These are phyloP conservation scores for Parathielavia appendiculata DNA, from an alignment of 495 filamentous ascomycete species.

Conservation along the genomic window DNA sequence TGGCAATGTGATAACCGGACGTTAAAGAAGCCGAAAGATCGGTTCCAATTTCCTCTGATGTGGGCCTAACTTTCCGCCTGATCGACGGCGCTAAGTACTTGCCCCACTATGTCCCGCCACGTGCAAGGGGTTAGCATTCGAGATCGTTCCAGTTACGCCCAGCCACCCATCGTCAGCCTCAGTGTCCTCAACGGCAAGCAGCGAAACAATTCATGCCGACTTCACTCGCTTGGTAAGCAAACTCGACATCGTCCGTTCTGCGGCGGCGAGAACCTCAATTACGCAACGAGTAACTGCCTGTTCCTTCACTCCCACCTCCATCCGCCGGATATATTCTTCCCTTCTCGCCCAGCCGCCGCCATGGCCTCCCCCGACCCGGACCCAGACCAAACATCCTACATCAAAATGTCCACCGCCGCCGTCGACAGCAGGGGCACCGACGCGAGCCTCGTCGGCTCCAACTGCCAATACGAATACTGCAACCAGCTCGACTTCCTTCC, in stretches of 20 bases:
- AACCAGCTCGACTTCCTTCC: slow-evolving; percentile 94
- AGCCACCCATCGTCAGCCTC: background rate
- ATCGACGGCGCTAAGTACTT: too few relatives aligned
- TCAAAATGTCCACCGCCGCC: slow-evolving; percentile 45
- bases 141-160: slow-evolving; percentile 20
- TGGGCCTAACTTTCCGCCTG: too few relatives aligned
- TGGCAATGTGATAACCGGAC: too few relatives aligned
- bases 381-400: slow-evolving; percentile 42
- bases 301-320: background rate
- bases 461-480: slow-evolving; percentile 89
- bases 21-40: too few relatives aligned
- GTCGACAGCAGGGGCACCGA: slow-evolving; percentile 69
- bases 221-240: slow-evolving; percentile 18
- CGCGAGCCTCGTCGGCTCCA: slow-evolving; percentile 76
- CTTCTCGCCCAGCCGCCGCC: slow-evolving; percentile 17
- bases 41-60: too few relatives aligned
- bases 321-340: slow-evolving; percentile 6
- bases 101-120: background rate
- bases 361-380: slow-evolving; percentile 41
- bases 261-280: slow-evolving; percentile 1
- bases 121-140: slow-evolving; percentile 16
- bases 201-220: slow-evolving; percentile 9
- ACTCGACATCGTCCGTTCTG: background rate
- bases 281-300: slow-evolving; percentile 1
- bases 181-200: too few relatives aligned